Percentiles rank a stretch among this genome's conserved stretches.
These are phyloP conservation scores for Hordeum pubiflorum DNA, from an alignment of 202 grass and related monocot genomes.

Conservation along the genomic window DNA sequence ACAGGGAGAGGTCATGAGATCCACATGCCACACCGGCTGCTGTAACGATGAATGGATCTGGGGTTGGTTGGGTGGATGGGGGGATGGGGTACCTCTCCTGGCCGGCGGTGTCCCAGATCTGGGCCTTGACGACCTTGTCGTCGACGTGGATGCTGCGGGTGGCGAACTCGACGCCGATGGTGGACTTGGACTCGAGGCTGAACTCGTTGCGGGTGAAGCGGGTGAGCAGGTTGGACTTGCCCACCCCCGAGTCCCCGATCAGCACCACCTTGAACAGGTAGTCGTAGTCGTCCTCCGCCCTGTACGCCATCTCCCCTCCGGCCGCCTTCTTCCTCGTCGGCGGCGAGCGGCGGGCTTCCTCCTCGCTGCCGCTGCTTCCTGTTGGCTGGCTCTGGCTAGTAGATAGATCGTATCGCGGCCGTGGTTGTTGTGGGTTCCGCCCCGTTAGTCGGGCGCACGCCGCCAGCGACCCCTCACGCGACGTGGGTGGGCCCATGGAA, in stretches of 20 bases:
- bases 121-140: conserved; percentile 90
- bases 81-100: conserved; percentile 50
- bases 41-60: not conserved
- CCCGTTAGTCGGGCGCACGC: not conserved
- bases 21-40: not conserved
- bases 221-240: conserved; percentile 87
- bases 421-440: not conserved
- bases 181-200: conserved; percentile 93
- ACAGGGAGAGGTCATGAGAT: conserved; percentile 19
- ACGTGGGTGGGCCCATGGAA: not conserved
- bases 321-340: not conserved
- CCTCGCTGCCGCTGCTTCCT: not conserved
- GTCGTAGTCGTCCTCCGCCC: conserved; percentile 89
- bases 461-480: not conserved
- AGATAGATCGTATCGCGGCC: not conserved
- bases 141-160: conserved; percentile 83
- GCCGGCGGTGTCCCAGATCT: conserved; percentile 88
- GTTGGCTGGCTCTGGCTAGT: not conserved
- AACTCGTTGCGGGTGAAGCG: conserved; percentile 87
- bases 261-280: conserved; percentile 98
- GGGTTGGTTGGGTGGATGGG: not conserved
- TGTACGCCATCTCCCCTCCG: conserved; percentile 58
- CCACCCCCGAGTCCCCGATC: conserved; percentile 81
- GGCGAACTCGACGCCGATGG: conserved; percentile 90
- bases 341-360: not conserved